A percentile compares a stretch with the other conserved stretches of the same genome.
Evolutionary conservation across 208 protist genomes (phyloP).

Genomic region (Trichomonas vaginalis): DNA sequence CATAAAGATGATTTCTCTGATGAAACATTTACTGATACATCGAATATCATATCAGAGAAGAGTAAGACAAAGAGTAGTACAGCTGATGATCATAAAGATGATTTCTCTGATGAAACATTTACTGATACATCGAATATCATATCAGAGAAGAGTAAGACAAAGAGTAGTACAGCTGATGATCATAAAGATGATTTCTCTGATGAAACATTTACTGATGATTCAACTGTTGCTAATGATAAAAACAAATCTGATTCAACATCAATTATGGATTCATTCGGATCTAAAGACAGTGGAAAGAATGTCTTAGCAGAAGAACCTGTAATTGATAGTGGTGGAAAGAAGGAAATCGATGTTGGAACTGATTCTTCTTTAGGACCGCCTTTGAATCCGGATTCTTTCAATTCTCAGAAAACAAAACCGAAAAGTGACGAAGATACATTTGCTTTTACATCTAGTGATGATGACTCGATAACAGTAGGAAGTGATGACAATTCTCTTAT

Average conservation of each 20-base stretch:
- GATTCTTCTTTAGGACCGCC: not conserved
- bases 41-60: too few species aligned
- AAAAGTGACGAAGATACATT: not conserved
- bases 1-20: too few species aligned
- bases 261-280: not conserved
- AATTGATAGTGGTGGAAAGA: not conserved
- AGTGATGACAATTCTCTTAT: not conserved
- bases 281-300: not conserved
- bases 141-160: too few species aligned
- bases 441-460: not conserved
- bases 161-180: too few species aligned
- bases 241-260: not conserved
- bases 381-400: not conserved
- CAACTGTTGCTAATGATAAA: not conserved
- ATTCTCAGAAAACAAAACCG: too few species aligned
- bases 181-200: too few species aligned
- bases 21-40: too few species aligned
- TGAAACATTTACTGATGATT: not conserved
- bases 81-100: too few species aligned
- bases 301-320: not conserved
- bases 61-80: too few species aligned
- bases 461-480: not conserved
- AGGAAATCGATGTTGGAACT: not conserved
- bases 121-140: not conserved
- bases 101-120: not conserved